Evolutionary conservation across 768 basidiomycete species (phyloP), one percentile per base, ranked within the genome.

Genomic region (Clathrus columnatus): DNA sequence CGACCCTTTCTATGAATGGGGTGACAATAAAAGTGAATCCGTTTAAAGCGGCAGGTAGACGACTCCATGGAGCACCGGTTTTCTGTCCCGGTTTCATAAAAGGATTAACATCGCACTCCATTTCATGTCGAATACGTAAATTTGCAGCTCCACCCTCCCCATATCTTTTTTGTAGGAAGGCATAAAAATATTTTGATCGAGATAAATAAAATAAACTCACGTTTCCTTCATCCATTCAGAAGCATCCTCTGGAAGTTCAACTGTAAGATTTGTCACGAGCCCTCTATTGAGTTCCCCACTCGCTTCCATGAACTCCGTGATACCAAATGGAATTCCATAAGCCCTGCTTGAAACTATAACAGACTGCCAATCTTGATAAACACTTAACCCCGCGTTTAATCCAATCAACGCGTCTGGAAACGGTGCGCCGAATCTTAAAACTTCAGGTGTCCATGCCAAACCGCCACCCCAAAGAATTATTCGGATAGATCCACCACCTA

Each of bases 371-470:
- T 66, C 61, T 3, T 52, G 56, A 58, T 73, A 73, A 28, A 67
- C 60, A 28, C 65, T 64, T 21, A 75, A 60, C 24, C 72, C 74
- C 1, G 74, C 73, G 57, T 75, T 73, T 45, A 67, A 63, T 2
- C 66, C 74, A 30, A 78, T 60, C 51, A 78, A 64, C 17, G 71
- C 76, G 59, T 78, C 72, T 0, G 77, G 72, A 14, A 42, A 11
- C 8, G 44, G 32, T 20, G 43, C 49, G 16, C 48, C 48, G 41
- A 43, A 30, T n/a, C 45, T n/a, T 24, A 64, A 43, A 21, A 64
- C 32, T 29, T 46, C 56, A 20, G 56, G 42, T 24, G 56, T 51
- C 27, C 36, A 51, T 24, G 44, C 44, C 23, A 64, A 62, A 21
- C 61, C 58, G 4, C 64, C 62, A 44, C 65, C 64, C 6, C 69